A percentile compares a stretch with the other conserved stretches of the same genome.
phyloP scores from a whole-genome alignment of 2,329 filamentous ascomycete genomes.

The Diaporthe citriasiana region DNA sequence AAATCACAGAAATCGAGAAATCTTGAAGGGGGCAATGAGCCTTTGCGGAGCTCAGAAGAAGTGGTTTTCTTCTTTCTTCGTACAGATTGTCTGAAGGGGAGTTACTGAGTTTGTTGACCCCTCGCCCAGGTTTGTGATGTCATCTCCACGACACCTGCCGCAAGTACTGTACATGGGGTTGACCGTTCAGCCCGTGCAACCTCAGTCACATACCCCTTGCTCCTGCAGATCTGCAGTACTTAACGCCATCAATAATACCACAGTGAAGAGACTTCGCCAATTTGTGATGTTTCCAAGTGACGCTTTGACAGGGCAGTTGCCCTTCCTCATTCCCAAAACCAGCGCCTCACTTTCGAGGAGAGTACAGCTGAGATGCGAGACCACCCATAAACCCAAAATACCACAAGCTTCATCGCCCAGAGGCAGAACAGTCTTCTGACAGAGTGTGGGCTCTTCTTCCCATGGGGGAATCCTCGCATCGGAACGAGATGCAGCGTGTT shows the following conservation, averaged over 20 bases:
- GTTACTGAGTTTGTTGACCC: conserved; percentile 22
- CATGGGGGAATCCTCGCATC: neutral
- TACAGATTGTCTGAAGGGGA: too few species aligned
- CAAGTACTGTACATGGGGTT: neutral
- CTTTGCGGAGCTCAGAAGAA: neutral
- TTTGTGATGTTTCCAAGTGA: neutral
- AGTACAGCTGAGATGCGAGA: neutral
- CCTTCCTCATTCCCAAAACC: neutral
- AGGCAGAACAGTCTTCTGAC: neutral
- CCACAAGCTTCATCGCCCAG: neutral
- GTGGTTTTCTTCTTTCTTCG: neutral
- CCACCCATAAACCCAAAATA: neutral
- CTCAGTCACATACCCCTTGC: neutral
- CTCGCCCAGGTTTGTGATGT: conserved; percentile 36
- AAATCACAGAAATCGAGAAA: neutral
- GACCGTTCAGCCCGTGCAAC: conserved; percentile 2
- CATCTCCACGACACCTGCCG: conserved; percentile 32
- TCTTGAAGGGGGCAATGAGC: neutral
- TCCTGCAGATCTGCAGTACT: conserved; percentile 4
- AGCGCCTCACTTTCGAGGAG: neutral
- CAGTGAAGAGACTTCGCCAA: neutral
- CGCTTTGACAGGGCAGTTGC: neutral
- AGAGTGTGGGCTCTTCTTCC: neutral
- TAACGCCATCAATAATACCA: neutral
- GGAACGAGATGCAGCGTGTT: neutral